Evolutionary conservation across 345 rosid species (phyloP).

Genomic region (Fremontodendron californicum): DNA sequence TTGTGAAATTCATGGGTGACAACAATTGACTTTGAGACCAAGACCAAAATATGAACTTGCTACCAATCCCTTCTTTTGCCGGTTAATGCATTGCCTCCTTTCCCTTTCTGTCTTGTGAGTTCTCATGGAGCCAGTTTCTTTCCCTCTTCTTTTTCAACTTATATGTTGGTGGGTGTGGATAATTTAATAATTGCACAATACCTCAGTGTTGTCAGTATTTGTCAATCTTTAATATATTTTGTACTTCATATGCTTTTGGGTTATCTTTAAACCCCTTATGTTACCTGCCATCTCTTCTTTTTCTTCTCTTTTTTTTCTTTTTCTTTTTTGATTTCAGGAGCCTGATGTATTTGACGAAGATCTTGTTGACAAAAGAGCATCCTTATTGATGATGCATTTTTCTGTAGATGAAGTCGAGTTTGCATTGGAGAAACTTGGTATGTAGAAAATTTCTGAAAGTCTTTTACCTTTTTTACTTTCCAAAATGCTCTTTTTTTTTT

Average conservation of each 20-base stretch:
- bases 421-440: slow-evolving; percentile 80
- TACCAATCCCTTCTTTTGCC: neutral
- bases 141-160: neutral
- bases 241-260: neutral
- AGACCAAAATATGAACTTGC: neutral
- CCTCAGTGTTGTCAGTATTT: neutral
- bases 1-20: neutral
- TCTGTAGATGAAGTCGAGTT: slow-evolving; percentile 56
- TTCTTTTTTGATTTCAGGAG: slow-evolving; percentile 43
- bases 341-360: slow-evolving; percentile 43
- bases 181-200: neutral
- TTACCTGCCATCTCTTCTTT: neutral
- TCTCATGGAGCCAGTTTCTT: neutral
- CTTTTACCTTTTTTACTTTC: neutral
- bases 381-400: slow-evolving; percentile 71
- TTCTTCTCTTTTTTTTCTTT: neutral
- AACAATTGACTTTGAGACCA: neutral
- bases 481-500: neutral
- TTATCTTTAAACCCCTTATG: neutral
- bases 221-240: neutral
- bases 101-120: neutral
- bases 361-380: slow-evolving; percentile 42
- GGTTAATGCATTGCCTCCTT: neutral
- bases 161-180: too few relatives aligned
- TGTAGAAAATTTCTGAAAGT: slow-evolving; percentile 1